Evolutionary conservation across 441 rosid genomes (phyloP).

Genomic region (Euphorbia schlechtendalii): DNA sequence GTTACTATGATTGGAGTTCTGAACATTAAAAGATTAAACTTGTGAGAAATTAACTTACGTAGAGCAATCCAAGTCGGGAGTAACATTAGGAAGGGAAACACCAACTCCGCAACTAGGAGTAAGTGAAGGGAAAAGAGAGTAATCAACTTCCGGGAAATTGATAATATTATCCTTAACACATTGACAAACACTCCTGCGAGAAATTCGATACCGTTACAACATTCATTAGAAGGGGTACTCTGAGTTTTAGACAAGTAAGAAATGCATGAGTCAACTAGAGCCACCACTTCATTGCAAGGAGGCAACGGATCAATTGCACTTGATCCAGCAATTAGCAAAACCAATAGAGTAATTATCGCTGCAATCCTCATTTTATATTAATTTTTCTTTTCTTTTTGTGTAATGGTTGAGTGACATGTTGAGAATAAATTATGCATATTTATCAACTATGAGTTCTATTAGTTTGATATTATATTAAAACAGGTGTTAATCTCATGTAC

Average conservation of each 20-base stretch:
- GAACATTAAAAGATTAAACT: neutral
- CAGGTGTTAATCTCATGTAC: neutral
- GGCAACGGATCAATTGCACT: neutral
- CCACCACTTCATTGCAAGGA: neutral
- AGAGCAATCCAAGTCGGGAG: neutral
- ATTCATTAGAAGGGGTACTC: neutral
- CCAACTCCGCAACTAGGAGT: neutral
- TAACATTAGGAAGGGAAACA: neutral
- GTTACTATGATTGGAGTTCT: neutral
- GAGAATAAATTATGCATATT: neutral
- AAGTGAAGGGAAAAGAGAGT: slow-evolving; percentile 2
- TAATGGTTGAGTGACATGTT: neutral
- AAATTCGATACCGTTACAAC: neutral
- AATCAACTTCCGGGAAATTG: neutral
- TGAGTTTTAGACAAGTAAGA: neutral
- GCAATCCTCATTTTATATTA: neutral
- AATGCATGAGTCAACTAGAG: neutral
- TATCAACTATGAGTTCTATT: neutral
- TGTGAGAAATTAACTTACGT: neutral
- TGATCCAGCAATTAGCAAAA: neutral
- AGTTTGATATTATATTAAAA: neutral
- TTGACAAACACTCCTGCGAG: neutral
- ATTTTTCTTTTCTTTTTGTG: neutral
- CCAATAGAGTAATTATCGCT: no score
- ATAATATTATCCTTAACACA: neutral